Evolutionary conservation across 352 stramenopile genomes (phyloP), one percentile per base, ranked within the genome.

Genomic region (Phytopythium montanum): DNA sequence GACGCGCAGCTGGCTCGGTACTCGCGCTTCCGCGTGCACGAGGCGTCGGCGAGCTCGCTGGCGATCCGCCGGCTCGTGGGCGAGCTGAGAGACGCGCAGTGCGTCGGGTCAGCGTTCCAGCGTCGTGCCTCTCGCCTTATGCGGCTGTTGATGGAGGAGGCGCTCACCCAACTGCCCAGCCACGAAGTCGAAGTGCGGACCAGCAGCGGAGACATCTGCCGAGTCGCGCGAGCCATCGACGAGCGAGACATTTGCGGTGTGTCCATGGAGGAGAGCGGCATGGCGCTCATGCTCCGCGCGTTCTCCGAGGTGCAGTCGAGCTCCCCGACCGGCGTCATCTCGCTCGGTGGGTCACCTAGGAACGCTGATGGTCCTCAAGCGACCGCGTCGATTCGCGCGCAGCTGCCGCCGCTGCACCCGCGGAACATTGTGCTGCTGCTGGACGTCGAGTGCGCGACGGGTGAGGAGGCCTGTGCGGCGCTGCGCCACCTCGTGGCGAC

Each of bases 371-470:
- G 39, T 23, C 51, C 60, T 0, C n/a, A 68, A 19, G 42, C 42
- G 21, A 66, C 61, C 6, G 33, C 29, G 8, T 62, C 54, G 5
- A 55, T 79, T 29, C 62, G 63, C 9, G 62, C 60, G 6, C 72
- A 72, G 19, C 21, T 86, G 18, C 73, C 74, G 10, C 34, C 50
- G 3, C 19, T 85, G 19, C 36, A 65, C 25, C 21, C 59, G 16
- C 48, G 41, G 6, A 72, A 76, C n/a, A 51, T 66, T 9, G 54
- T 83, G 19, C 42, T 86, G 42, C 59, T 87, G 25, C 64, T 87
- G 14, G 69, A 82, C 41, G 63, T 71, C 8, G 31, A 66, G 33
- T 90, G 79, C 44, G 56, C 64, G 2, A 90, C 75, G 19, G 79
- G 79, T 19, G 61, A 68, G 6, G 60, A 71, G 19, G 71, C 72